Base-by-base conservation (phyloP, 495 filamentous ascomycete genomes). In the Podospora conica region DNA sequence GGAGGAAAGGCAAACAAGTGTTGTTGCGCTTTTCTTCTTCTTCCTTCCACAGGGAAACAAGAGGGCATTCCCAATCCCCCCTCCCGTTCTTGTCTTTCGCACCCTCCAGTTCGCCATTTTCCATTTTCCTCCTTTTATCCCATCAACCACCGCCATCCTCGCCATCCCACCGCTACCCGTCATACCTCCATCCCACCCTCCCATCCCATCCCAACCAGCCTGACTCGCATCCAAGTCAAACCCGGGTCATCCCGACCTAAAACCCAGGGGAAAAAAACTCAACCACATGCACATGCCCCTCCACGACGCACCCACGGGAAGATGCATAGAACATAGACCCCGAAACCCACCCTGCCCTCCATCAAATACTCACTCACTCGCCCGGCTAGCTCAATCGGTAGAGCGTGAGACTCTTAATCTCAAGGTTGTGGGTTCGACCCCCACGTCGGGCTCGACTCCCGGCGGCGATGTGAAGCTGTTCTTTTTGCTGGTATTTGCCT, bases 301-400 rank as follows among this genome's bases (percentile, higher is more conserved):
- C 7, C 3, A 2, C 11, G 28, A n/a, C n/a, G n/a, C n/a, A n/a
- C 28, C 1, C 9, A 10, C 28, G 5, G 31, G 11, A 40, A 40
- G 15, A 3, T 15, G 4, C 33, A 40, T 6, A 40, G 15, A 40
- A 18, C n/a, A n/a, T n/a, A 40, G 18, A 6, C 33, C 15, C 33
- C 33, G 12, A 40, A 40, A 40, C 33, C 15, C 33, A 18, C 33
- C 4, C 15, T 1, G 1, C 33, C 0, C 33, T 15, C 33, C 33
- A 40, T 40, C 33, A 40, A n/a, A n/a, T 6, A 40, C 33, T 40
- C 15, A 15, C 15, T 15, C 33, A 40, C 33, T 61, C 55, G 73
- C 73, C 71, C 71, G 75, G 85, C 85, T 89, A 88, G 86, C 86
- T 90, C 86, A 89, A 88, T 90, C 86, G 86, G 86, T 87, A 88